Percentiles rank a stretch among this genome's conserved stretches.
Evolutionary conservation across 495 filamentous ascomycete genomes (phyloP).

Genomic region (Parathielavia hyrcaniae): DNA sequence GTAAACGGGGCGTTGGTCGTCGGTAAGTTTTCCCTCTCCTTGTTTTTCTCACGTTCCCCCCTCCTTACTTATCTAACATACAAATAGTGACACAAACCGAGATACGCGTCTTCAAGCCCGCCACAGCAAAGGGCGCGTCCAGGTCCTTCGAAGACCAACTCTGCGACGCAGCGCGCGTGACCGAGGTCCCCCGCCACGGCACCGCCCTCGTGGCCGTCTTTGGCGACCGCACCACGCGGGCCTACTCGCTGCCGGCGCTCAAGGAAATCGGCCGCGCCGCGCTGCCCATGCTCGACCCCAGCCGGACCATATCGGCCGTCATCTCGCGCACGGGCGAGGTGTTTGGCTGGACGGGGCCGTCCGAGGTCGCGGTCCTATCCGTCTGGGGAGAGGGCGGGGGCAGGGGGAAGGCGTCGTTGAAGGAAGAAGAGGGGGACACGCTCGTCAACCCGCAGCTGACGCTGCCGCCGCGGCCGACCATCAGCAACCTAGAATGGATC

Average conservation of each 20-base stretch:
- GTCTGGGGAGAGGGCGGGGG: slow-evolving; percentile 68
- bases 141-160: slow-evolving; percentile 78
- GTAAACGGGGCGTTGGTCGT: slow-evolving; percentile 62
- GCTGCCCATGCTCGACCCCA: slow-evolving; percentile 63
- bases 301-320: slow-evolving; percentile 57
- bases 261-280: slow-evolving; percentile 71
- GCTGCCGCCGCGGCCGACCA: slow-evolving; percentile 81
- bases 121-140: slow-evolving; percentile 75
- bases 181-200: slow-evolving; percentile 63
- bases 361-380: slow-evolving; percentile 71
- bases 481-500: slow-evolving; percentile 93
- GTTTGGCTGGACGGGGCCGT: slow-evolving; percentile 83
- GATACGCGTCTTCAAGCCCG: slow-evolving; percentile 78
- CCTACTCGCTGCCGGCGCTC: slow-evolving; percentile 76
- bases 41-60: neutral
- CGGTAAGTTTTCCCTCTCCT: slow-evolving; percentile 34
- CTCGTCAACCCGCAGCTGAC: slow-evolving; percentile 67
- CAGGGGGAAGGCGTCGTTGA: too few relatives aligned
- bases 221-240: slow-evolving; percentile 67
- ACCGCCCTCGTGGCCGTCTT: slow-evolving; percentile 79
- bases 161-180: slow-evolving; percentile 70
- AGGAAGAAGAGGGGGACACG: slow-evolving; percentile 49
- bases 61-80: neutral
- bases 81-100: slow-evolving; percentile 61
- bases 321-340: slow-evolving; percentile 74